A percentile compares a stretch with the other conserved stretches of the same genome.
Evolutionary conservation across 2,329 filamentous ascomycete species (phyloP).

Genomic region (Chaetothyriales sp.): DNA sequence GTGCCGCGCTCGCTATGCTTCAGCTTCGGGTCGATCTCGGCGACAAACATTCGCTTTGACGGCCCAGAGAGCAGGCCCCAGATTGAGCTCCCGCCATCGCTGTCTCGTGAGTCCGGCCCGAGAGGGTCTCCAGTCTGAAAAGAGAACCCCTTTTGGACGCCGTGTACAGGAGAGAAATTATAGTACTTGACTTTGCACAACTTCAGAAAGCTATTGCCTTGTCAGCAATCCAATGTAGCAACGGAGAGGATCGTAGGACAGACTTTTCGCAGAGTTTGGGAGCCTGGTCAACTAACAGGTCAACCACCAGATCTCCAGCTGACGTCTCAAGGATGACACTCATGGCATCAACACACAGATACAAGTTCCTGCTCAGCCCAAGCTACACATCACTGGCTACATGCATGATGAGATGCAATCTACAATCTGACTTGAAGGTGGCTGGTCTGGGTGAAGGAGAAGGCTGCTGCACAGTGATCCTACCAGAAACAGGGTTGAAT

Average conservation of each 20-base stretch:
- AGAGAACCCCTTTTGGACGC: conserved; percentile 85
- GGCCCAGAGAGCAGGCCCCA: conserved; percentile 68
- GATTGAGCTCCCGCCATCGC: conserved; percentile 85
- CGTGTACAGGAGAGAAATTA: conserved; percentile 89
- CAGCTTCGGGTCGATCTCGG: conserved; percentile 73
- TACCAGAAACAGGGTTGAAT: not conserved
- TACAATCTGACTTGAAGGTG: not conserved
- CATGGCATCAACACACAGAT: conserved; percentile 39
- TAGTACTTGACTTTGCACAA: conserved; percentile 99
- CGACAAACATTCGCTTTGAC: conserved; percentile 61
- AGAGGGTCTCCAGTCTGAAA: conserved; percentile 94
- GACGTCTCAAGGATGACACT: conserved; percentile 90
- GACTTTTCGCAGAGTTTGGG: conserved; percentile 93
- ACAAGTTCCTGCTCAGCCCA: not conserved
- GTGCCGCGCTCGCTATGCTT: conserved; percentile 83
- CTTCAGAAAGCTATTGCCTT: conserved; percentile 66
- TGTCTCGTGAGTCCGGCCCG: conserved; percentile 67
- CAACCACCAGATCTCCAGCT: conserved; percentile 84
- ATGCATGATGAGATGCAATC: not conserved
- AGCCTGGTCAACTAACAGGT: conserved; percentile 76
- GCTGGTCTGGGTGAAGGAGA: not conserved
- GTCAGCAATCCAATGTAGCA: conserved; percentile 14
- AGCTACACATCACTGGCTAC: not conserved
- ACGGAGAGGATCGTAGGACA: conserved; percentile 27
- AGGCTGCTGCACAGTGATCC: not conserved